Evolutionary conservation across 1,284 basidiomycete genomes (phyloP).

Genomic region (Malassezia obtusa): DNA sequence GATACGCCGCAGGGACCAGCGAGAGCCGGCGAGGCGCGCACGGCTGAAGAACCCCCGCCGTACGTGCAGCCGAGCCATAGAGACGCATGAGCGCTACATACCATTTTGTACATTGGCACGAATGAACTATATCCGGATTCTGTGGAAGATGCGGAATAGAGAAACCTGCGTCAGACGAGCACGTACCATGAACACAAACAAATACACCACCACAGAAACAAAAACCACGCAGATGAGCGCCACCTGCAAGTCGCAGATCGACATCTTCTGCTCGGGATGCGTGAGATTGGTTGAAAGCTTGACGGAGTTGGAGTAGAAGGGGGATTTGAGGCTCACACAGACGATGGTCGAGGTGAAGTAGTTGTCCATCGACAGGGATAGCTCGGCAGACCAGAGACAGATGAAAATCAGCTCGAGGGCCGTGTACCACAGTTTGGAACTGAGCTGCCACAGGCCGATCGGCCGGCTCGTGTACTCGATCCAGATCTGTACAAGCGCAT

Average conservation of each 20-base stretch:
- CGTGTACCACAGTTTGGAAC: slow-evolving; percentile 41
- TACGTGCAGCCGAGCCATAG: too few species aligned
- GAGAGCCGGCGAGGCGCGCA: too few species aligned
- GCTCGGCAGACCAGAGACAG: slow-evolving; percentile 79
- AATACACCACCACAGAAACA: slow-evolving; percentile 49
- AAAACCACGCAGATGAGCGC: slow-evolving; percentile 51
- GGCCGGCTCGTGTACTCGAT: slow-evolving; percentile 78
- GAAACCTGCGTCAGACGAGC: slow-evolving; percentile 11
- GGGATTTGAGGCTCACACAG: slow-evolving; percentile 50
- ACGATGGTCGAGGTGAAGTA: slow-evolving; percentile 76
- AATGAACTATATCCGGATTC: slow-evolving; percentile 1
- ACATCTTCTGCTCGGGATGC: slow-evolving; percentile 47
- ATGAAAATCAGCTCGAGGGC: slow-evolving; percentile 63
- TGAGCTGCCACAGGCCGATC: slow-evolving; percentile 67
- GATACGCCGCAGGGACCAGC: too few species aligned
- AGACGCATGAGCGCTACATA: too few species aligned
- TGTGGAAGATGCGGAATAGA: slow-evolving; percentile 36
- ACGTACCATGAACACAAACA: slow-evolving; percentile 37
- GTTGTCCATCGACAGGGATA: slow-evolving; percentile 78
- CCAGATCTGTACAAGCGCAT: slow-evolving; percentile 57
- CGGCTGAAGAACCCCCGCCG: too few species aligned
- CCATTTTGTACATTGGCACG: not conserved
- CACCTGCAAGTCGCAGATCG: slow-evolving; percentile 54
- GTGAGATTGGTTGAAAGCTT: slow-evolving; percentile 47
- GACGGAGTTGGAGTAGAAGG: slow-evolving; percentile 54